Conservation (phyloP, 805 yeast species). For the Blastobotrys chiropterorum region DNA sequence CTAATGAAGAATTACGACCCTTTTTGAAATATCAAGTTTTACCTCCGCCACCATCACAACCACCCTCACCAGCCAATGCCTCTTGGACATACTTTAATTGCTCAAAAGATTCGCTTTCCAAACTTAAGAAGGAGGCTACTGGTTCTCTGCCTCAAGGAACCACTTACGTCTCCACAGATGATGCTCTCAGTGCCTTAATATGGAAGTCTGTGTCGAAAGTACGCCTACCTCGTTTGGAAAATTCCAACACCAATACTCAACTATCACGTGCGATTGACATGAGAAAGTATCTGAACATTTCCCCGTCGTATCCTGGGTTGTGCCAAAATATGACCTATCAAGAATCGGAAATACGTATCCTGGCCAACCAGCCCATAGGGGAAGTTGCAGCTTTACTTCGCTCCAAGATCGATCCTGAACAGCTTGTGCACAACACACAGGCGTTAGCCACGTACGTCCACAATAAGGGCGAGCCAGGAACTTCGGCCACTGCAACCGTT, state of each 20-base stretch:
- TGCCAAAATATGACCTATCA: slow-evolving; percentile 11
- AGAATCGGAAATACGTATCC: neutral
- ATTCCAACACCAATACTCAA: neutral
- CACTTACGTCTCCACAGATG: slow-evolving; percentile 11
- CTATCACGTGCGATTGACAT: slow-evolving; percentile 12
- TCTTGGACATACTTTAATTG: slow-evolving; percentile 9
- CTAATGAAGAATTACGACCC: neutral
- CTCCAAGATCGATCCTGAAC: slow-evolving; percentile 5
- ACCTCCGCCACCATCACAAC: neutral
- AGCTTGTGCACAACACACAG: neutral
- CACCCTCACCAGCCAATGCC: neutral
- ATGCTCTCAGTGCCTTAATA: slow-evolving; percentile 9
- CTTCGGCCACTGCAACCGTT: slow-evolving; percentile 4
- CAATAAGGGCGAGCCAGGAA: neutral
- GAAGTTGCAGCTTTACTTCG: slow-evolving; percentile 10
- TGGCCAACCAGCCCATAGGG: slow-evolving; percentile 9
- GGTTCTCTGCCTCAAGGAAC: neutral
- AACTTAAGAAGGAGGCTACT: slow-evolving; percentile 4
- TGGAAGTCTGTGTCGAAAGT: slow-evolving; percentile 8
- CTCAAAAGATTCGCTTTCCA: neutral
- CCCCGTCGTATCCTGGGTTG: slow-evolving; percentile 10
- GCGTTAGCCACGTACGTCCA: slow-evolving; percentile 6
- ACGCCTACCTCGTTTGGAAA: neutral
- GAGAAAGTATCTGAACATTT: slow-evolving; percentile 2
- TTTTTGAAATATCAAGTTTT: neutral